Base-by-base conservation (phyloP, 768 basidiomycete genomes). In the Tubosaeta sp. region DNA sequence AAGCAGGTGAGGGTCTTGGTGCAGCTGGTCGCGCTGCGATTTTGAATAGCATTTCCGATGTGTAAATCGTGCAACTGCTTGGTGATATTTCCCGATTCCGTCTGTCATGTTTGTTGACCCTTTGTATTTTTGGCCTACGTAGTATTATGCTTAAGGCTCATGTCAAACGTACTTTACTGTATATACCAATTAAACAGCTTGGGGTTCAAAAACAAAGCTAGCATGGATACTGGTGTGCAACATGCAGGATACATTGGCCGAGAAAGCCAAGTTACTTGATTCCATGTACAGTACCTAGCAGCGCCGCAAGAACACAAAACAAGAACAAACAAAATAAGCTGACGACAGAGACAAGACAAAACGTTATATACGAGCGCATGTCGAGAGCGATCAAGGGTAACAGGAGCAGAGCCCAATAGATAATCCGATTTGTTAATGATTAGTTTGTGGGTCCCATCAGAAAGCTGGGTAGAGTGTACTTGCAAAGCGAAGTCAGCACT, bases 301-400 rank as follows among this genome's bases (percentile, higher is more conserved):
- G 43, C 31, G 37, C 44, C 37, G 35, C 49, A 54, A 44, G 45
- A 54, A 58, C 48, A 67, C 69, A 68, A 66, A 67, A 69, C 69
- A 63, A 68, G 57, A 62, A 65, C 60, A 59, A 56, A 58, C 52
- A 32, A 57, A 65, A 54, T 57, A 59, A 57, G 53, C 57, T 47
- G 51, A 68, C 48, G 63, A 57, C 60, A 51, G 49, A 56, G 61
- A 62, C 58, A 65, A 47, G 51, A 68, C 69, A 69, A 69, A 67
- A 67, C 69, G 61, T 67, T 66, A 59, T 60, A 59, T 59, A 69
- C 54, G 59, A 60, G 56, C 63, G 56, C 67, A 71, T 67, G 67
- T 71, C 67, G 69, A 68, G 65, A 69, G 69, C 67, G 63, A 69
- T 68, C 55, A 49, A 38, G 63, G 69, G 67, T 69, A 71, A 71